Evolutionary conservation across 1,139 yeast genomes (phyloP).

Genomic region (Pichia sp.): DNA sequence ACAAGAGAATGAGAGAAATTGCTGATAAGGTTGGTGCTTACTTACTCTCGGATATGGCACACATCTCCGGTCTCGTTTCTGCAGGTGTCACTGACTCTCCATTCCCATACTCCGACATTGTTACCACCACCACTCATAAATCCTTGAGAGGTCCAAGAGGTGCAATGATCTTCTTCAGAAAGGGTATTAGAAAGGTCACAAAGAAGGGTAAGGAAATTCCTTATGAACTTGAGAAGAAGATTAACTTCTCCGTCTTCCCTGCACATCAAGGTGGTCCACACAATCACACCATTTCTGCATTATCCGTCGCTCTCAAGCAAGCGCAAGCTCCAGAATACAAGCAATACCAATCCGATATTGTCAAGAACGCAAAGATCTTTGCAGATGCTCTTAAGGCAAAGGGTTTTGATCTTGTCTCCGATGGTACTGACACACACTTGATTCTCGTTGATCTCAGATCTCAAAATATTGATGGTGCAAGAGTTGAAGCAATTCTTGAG

Average conservation of each 20-base stretch:
- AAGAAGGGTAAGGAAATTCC: conserved; percentile 84
- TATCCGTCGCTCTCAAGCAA: conserved; percentile 92
- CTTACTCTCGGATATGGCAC: conserved; percentile 92
- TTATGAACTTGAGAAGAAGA: conserved; percentile 82
- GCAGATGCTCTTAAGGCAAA: conserved; percentile 59
- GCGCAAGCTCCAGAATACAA: conserved; percentile 80
- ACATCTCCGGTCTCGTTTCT: conserved; percentile 88
- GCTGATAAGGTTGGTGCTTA: conserved; percentile 94
- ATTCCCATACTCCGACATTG: conserved; percentile 90
- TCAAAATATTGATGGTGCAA: conserved; percentile 88
- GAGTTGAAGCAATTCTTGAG: conserved; percentile 89
- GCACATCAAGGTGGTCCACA: conserved; percentile 99
- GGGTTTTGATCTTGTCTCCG: conserved; percentile 78
- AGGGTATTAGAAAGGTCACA: conserved; percentile 77
- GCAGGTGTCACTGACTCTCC: conserved; percentile 93
- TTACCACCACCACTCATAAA: conserved; percentile 96
- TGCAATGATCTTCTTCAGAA: conserved; percentile 96
- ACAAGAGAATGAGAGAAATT: conserved; percentile 79
- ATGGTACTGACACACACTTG: conserved; percentile 93
- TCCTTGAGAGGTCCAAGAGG: conserved; percentile 98
- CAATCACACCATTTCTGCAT: conserved; percentile 93
- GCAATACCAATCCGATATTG: conserved; percentile 76
- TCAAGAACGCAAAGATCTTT: conserved; percentile 71
- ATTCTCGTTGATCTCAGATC: conserved; percentile 79
- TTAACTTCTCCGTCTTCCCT: conserved; percentile 95